phyloP scores from a whole-genome alignment of 768 basidiomycete genomes.

The Rhizopogon vulgaris region DNA sequence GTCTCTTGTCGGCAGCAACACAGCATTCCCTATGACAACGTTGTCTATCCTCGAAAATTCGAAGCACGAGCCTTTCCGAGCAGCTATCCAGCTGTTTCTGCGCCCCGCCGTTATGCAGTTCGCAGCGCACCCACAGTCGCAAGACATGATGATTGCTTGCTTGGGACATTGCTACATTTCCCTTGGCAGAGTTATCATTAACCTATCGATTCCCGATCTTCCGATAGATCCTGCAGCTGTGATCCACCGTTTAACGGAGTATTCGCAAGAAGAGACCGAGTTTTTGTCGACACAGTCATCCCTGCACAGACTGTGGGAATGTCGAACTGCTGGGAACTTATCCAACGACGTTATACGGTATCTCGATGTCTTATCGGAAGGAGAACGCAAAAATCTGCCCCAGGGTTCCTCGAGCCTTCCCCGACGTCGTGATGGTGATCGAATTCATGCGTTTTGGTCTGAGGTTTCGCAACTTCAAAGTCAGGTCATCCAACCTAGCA shows the following conservation, averaged over 20 bases:
- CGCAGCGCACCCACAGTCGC: conserved; percentile 9
- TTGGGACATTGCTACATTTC: conserved; percentile 54
- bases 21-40: conserved; percentile 17
- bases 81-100: conserved; percentile 25
- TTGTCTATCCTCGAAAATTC: conserved; percentile 28
- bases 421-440: conserved; percentile 35
- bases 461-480: conserved; percentile 71
- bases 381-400: conserved; percentile 22
- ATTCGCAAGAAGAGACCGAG: conserved; percentile 36
- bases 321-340: conserved; percentile 47
- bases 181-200: conserved; percentile 51
- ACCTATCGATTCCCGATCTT: conserved; percentile 73
- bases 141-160: conserved; percentile 21
- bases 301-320: conserved; percentile 53
- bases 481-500: conserved; percentile 45
- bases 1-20: conserved; percentile 1
- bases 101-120: conserved; percentile 15
- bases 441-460: conserved; percentile 61
- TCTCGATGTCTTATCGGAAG: conserved; percentile 33
- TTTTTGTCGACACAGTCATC: conserved; percentile 41
- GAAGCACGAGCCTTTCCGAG: conserved; percentile 28
- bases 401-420: conserved; percentile 23
- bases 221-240: conserved; percentile 85
- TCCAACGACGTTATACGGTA: conserved; percentile 42
- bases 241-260: conserved; percentile 38